A percentile compares a stretch with the other conserved stretches of the same genome.
Evolutionary conservation across 495 filamentous ascomycete species (phyloP).

Genomic region (Hypomontagnella monticulosa): DNA sequence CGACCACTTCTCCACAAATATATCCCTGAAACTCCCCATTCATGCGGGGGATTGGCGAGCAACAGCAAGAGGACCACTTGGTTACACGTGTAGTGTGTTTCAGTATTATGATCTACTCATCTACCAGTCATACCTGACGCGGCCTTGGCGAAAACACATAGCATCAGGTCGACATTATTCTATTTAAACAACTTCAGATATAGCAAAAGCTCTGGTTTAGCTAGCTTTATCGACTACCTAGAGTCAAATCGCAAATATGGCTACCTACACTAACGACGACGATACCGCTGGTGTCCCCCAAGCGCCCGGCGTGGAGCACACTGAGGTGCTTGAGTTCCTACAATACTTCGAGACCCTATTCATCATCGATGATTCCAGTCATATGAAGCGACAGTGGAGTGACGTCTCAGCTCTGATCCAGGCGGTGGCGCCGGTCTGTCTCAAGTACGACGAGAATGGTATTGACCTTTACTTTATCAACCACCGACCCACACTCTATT

Average conservation of each 20-base stretch:
- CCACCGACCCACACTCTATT: conserved; percentile 36
- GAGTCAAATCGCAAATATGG: conserved; percentile 8
- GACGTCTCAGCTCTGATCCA: conserved; percentile 37
- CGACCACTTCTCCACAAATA: conserved; percentile 16
- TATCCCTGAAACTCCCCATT: conserved; percentile 7
- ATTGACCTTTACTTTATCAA: conserved; percentile 41
- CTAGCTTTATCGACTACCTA: neutral
- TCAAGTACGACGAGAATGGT: conserved; percentile 39
- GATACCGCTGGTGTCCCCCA: conserved; percentile 36
- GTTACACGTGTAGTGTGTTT: neutral
- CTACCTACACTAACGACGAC: conserved; percentile 37
- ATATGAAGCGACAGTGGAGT: conserved; percentile 38
- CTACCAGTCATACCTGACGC: neutral
- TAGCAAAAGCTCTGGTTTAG: no score
- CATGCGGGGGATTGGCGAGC: conserved; percentile 27
- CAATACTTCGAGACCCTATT: conserved; percentile 37
- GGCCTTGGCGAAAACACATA: neutral
- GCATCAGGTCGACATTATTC: neutral
- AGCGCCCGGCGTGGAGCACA: conserved; percentile 25
- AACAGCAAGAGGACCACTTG: conserved; percentile 7
- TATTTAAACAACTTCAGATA: neutral
- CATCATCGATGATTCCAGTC: conserved; percentile 30
- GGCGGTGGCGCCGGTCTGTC: conserved; percentile 31
- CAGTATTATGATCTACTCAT: conserved; percentile 6
- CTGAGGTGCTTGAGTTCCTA: conserved; percentile 33